Percentiles rank a stretch among this genome's conserved stretches.
Evolutionary conservation across 2,329 filamentous ascomycete genomes (phyloP).

Genomic region (Fusarium miscanthi): DNA sequence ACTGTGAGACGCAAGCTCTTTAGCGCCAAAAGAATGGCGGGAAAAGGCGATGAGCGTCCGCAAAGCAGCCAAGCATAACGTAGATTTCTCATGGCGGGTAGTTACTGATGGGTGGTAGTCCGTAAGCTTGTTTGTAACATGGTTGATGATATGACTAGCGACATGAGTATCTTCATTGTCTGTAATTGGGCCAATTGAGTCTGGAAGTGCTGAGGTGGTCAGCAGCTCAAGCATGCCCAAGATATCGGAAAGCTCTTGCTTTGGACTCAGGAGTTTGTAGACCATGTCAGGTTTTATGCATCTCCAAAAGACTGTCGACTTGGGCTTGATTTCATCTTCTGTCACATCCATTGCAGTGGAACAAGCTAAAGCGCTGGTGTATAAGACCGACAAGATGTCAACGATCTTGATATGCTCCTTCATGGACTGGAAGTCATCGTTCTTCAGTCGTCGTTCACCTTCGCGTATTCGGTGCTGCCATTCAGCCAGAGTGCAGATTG

Average conservation of each 20-base stretch:
- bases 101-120: slow-evolving; percentile 60
- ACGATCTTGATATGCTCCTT: slow-evolving; percentile 70
- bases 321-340: slow-evolving; percentile 46
- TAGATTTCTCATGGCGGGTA: slow-evolving; percentile 54
- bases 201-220: slow-evolving; percentile 70
- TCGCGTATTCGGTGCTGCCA: slow-evolving; percentile 63
- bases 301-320: slow-evolving; percentile 70
- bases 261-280: slow-evolving; percentile 73
- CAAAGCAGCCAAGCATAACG: slow-evolving; percentile 60
- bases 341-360: slow-evolving; percentile 52
- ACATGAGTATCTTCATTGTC: slow-evolving; percentile 56
- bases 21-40: slow-evolving; percentile 69
- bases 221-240: slow-evolving; percentile 73
- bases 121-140: slow-evolving; percentile 70
- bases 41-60: slow-evolving; percentile 70
- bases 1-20: slow-evolving; percentile 74
- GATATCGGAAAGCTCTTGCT: slow-evolving; percentile 73
- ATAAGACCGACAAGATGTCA: slow-evolving; percentile 73
- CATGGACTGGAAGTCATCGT: slow-evolving; percentile 52
- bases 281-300: slow-evolving; percentile 74
- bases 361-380: slow-evolving; percentile 71
- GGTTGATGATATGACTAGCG: slow-evolving; percentile 66
- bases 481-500: slow-evolving; percentile 69
- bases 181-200: slow-evolving; percentile 74
- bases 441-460: slow-evolving; percentile 59